Percentiles rank a stretch among this genome's conserved stretches.
These are phyloP conservation scores for Sesbania bispinosa DNA, from an alignment of 306 rosid genomes.

Conservation along the genomic window DNA sequence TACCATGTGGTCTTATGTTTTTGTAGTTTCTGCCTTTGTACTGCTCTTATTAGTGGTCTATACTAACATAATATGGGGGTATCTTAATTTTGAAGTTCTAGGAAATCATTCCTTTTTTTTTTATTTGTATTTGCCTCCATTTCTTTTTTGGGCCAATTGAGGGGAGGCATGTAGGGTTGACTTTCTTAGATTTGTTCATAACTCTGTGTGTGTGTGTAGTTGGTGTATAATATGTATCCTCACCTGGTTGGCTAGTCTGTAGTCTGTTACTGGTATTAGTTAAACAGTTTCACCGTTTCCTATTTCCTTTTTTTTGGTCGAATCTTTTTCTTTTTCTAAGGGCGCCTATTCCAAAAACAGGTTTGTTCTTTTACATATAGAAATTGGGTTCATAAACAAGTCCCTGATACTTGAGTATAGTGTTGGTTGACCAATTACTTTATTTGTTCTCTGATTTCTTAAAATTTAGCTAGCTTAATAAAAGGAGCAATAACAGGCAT, in stretches of 20 bases:
- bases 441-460: too few relatives aligned
- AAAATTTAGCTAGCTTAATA: too few relatives aligned
- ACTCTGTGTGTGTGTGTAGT: slow-evolving; percentile 15
- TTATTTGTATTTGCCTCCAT: too few relatives aligned
- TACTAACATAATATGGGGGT: slow-evolving; percentile 55
- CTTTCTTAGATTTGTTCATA: slow-evolving; percentile 26
- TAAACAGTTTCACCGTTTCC: background rate
- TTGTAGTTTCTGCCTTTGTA: slow-evolving; percentile 40
- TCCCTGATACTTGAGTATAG: too few relatives aligned
- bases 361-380: too few relatives aligned
- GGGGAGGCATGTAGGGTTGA: slow-evolving; percentile 34
- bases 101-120: slow-evolving; percentile 24
- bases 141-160: slow-evolving; percentile 19
- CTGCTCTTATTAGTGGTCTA: slow-evolving; percentile 37
- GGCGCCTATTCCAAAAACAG: too few relatives aligned
- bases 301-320: background rate
- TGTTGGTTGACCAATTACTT: too few relatives aligned
- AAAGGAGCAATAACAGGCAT: too few relatives aligned
- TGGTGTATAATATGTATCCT: slow-evolving; percentile 22
- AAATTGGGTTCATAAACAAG: too few relatives aligned
- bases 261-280: slow-evolving; percentile 6
- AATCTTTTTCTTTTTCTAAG: too few relatives aligned
- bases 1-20: slow-evolving; percentile 35
- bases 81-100: slow-evolving; percentile 38
- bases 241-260: slow-evolving; percentile 10